Base-by-base conservation (phyloP, 306 rosid genomes). In the Rosa lucieae region DNA sequence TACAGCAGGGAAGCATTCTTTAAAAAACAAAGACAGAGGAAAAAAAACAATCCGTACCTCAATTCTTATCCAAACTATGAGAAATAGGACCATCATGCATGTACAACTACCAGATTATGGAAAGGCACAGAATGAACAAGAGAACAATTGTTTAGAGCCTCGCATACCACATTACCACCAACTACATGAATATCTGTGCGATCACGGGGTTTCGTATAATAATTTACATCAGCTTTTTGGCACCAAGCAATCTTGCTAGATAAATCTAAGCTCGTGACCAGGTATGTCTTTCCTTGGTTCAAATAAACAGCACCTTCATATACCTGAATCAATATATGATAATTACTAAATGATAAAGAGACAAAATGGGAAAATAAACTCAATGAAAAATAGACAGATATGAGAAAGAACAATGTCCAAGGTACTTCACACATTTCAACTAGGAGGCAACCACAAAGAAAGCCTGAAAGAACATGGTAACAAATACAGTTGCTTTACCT, bases 251-350 rank as follows among this genome's bases (percentile, higher is more conserved):
- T 82, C 86, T 81, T 95, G 81, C 2, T 86, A 5, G 89, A 86
- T 14, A 89, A 72, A 84, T 91, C 89, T 84, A 95, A 86, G 74
- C 87, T 86, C 77, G 83, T 92, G 79, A 94, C 90, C 81, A 94
- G 84, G 89, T 92, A 94, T 62, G 91, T 91, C 82, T 86, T 89
- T 76, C 99, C 99, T 83, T 94, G 99, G 79, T 84, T 85, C 92
- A 94, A 73, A 82, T 94, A 94, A 75, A 89, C 97, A 70, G 97
- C 97, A 74, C 99, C 99, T 74, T 94, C 97, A 78, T 94, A 92
- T 74, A 94, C 91, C 97, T 94, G 88, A 79, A 84, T 42, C 84
- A 69, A 77, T 74, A 68, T 73, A 73, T 73, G 62, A 63, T 63
- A 14, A 67, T 47, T 82, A 49, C 68, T 40, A 80, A 72, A 75